Conservation (phyloP, 2,329 filamentous ascomycete genomes). For the Botrytis aclada region DNA sequence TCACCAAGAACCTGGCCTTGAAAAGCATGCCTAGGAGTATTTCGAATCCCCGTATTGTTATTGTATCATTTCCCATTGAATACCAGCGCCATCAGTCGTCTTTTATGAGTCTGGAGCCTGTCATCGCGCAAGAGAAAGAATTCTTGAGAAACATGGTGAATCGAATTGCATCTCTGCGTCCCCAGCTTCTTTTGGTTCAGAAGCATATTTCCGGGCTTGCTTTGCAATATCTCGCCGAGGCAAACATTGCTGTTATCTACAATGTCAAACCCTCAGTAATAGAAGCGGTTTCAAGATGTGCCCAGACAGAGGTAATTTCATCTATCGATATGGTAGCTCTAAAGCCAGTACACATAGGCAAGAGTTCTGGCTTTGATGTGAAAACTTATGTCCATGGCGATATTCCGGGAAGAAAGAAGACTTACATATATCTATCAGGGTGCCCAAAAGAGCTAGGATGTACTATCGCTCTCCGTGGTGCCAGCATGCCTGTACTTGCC, state of each 20-base stretch:
- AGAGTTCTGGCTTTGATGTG: conserved; percentile 85
- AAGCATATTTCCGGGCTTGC: conserved; percentile 90
- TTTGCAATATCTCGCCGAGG: conserved; percentile 80
- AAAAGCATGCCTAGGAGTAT: conserved; percentile 95
- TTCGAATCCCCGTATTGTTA: conserved; percentile 77
- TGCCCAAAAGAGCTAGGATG: conserved; percentile 88
- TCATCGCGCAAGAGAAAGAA: conserved; percentile 94
- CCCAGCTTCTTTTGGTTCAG: conserved; percentile 85
- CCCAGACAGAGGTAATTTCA: conserved; percentile 87
- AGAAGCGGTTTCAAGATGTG: conserved; percentile 88
- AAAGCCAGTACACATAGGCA: conserved; percentile 70
- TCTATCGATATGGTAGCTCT: conserved; percentile 89
- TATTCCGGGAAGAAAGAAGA: conserved; percentile 75
- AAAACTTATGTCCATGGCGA: conserved; percentile 87
- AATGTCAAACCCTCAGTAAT: conserved; percentile 97
- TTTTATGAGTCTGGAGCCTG: conserved; percentile 96
- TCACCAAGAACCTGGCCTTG: conserved; percentile 92
- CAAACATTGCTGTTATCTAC: conserved; percentile 88
- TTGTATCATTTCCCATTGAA: conserved; percentile 93
- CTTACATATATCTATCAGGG: conserved; percentile 91
- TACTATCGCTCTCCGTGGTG: conserved; percentile 87
- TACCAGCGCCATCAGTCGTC: conserved; percentile 90
- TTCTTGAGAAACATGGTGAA: conserved; percentile 89
- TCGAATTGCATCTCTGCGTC: conserved; percentile 80
- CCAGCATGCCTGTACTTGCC: conserved; percentile 64